Percentiles rank a stretch among this genome's conserved stretches.
Conservation (phyloP, 371 early-diverging fungal species). For the Mucor racemosus region DNA sequence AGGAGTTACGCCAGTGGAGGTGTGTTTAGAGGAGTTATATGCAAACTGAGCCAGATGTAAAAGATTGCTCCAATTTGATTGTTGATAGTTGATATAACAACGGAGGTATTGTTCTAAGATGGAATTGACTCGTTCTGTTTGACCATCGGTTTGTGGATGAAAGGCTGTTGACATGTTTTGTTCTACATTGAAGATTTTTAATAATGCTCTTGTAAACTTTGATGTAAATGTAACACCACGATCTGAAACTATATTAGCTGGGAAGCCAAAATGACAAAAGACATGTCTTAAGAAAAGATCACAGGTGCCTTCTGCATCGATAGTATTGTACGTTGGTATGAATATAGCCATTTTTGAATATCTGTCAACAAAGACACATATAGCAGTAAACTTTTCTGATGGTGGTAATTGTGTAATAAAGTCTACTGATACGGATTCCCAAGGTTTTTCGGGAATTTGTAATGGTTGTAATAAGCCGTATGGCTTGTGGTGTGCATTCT, state of each 20-base stretch:
- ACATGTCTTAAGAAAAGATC: constrained; percentile 36
- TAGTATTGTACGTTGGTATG: constrained; percentile 31
- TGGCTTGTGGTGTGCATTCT: constrained; percentile 27
- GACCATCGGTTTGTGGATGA: constrained; percentile 61
- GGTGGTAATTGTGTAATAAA: constrained; percentile 32
- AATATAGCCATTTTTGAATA: constrained; percentile 53
- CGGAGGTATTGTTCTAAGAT: constrained; percentile 57
- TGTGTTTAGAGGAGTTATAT: constrained; percentile 49
- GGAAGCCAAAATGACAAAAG: constrained; percentile 46
- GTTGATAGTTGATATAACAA: constrained; percentile 39
- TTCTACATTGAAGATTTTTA: constrained; percentile 32
- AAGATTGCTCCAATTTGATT: constrained; percentile 52
- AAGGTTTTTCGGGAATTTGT: constrained; percentile 37
- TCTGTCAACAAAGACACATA: constrained; percentile 53
- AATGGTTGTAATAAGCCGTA: constrained; percentile 48
- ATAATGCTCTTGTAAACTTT: constrained; percentile 30
- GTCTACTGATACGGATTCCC: constrained; percentile 30
- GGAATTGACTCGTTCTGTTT: constrained; percentile 57
- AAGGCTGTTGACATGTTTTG: constrained; percentile 41
- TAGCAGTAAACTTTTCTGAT: constrained; percentile 11
- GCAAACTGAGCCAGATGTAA: constrained; percentile 57
- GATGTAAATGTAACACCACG: constrained; percentile 51
- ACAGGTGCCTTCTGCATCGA: constrained; percentile 35
- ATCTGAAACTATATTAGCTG: constrained; percentile 48
- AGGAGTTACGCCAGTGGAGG: constrained; percentile 32